Percentiles rank a stretch among this genome's conserved stretches.
phyloP scores from a whole-genome alignment of 768 basidiomycete genomes.

The Dentipellis fragilis region DNA sequence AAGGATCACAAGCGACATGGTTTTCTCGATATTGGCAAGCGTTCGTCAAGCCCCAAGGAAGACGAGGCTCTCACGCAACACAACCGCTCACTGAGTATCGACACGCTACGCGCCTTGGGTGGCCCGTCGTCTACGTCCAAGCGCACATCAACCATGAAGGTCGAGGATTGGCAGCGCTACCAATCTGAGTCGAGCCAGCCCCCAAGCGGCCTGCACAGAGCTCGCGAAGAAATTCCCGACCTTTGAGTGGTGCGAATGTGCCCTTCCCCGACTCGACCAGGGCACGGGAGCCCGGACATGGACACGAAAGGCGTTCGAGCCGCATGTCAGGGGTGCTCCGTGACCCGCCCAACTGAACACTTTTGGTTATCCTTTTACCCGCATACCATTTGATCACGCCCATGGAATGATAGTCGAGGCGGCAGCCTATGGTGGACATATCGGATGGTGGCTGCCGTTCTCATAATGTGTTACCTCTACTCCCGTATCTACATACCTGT shows the following conservation, averaged over 20 bases:
- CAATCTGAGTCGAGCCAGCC: conserved; percentile 37
- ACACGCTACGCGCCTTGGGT: conserved; percentile 39
- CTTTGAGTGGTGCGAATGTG: conserved; percentile 27
- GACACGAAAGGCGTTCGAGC: conserved; percentile 20
- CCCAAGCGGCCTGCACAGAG: conserved; percentile 12
- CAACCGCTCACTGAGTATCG: conserved; percentile 50
- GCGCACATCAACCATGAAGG: conserved; percentile 67
- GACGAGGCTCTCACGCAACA: conserved; percentile 18
- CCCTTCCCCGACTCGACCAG: conserved; percentile 44
- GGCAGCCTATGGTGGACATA: no score
- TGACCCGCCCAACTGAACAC: conserved; percentile 26
- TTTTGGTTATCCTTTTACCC: not conserved
- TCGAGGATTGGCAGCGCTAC: conserved; percentile 77
- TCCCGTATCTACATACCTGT: not conserved
- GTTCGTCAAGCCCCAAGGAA: not conserved
- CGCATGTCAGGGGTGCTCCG: conserved; percentile 25
- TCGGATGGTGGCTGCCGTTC: no score
- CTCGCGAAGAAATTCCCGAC: conserved; percentile 26
- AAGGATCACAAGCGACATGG: conserved; percentile 44
- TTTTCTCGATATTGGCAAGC: conserved; percentile 27
- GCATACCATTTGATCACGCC: no score
- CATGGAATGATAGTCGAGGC: no score
- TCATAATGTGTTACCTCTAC: not conserved
- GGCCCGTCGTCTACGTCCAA: conserved; percentile 33
- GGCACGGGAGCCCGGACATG: conserved; percentile 4